These are phyloP conservation scores for Blastocladiella britannica DNA, from an alignment of 192 early-diverging fungal genomes.

Conservation along the genomic window DNA sequence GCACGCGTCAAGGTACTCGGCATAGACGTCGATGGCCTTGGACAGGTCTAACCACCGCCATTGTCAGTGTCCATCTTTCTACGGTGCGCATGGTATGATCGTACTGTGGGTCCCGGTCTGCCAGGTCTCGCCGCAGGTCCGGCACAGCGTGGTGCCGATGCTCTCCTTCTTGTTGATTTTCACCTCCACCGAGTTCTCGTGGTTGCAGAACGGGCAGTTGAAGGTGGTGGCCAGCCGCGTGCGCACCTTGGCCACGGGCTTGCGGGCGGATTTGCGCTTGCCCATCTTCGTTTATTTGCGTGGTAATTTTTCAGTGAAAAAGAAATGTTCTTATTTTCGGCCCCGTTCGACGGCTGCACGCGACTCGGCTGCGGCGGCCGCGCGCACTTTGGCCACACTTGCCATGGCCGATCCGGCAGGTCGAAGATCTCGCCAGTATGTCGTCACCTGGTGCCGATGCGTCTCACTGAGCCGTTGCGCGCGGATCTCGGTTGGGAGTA, in stretches of 20 bases:
- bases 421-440: no score
- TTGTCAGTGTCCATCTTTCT: not conserved
- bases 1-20: conserved; percentile 72
- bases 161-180: conserved; percentile 50
- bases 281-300: no score
- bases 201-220: conserved; percentile 69
- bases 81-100: conserved; percentile 2
- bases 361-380: no score
- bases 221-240: conserved; percentile 50
- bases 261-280: conserved; percentile 57
- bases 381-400: no score
- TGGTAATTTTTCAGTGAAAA: no score
- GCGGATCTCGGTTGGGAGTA: no score
- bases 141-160: conserved; percentile 55
- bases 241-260: conserved; percentile 39
- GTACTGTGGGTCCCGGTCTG: conserved; percentile 47
- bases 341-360: no score
- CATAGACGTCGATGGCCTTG: conserved; percentile 73
- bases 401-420: no score
- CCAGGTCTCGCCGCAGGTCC: conserved; percentile 51
- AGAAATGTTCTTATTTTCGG: no score
- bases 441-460: no score
- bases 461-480: no score
- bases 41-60: conserved; percentile 28
- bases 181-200: conserved; percentile 54